Base-by-base conservation (phyloP, 2,329 filamentous ascomycete genomes). In the Hypoxylon sp. region DNA sequence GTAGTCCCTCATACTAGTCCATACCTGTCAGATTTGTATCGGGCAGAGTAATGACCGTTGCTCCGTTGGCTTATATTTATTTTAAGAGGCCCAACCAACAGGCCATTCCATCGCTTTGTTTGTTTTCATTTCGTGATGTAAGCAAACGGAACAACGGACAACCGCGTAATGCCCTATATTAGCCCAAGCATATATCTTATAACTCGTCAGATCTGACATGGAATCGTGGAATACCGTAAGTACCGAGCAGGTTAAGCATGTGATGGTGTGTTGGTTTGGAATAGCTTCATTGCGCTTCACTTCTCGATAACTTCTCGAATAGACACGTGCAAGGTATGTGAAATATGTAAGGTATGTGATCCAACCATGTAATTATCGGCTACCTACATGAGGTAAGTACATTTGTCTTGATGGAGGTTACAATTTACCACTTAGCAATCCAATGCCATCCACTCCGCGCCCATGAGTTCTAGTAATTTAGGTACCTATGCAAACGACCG, bases 21-120 rank as follows among this genome's bases (percentile, higher is more conserved):
- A n/a, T 30, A 43, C 5, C 17, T 38, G 10, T 32, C 5, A 34
- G 19, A n/a, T 17, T 38, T 7, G 50, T 48, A 45, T 68, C 67
- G 67, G 67, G 17, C 48, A 46, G 13, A 36, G 34, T 55, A 67
- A 53, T 28, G 34, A 9, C 67, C 67, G 67, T 63, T 52, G 23
- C 50, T 67, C 67, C 67, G 67, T 56, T 13, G n/a, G 38, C n/a
- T 50, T 1, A 25, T 17, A 43, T 19, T 25, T 19, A 21, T 50
- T 38, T 58, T 32, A 51, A 58, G 48, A 41, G 28, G 21, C 36
- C 36, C 28, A 50, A 21, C 30, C 46, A 23, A 23, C 17, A 21
- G 32, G 28, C 6, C 43, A n/a, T 21, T 36, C 2, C 11, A n/a
- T n/a, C 32, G 30, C 30, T 49, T 38, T 21, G 19, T 41, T 49